These are phyloP conservation scores for Boechera stricta DNA, from an alignment of 345 rosid genomes.

Conservation along the genomic window DNA sequence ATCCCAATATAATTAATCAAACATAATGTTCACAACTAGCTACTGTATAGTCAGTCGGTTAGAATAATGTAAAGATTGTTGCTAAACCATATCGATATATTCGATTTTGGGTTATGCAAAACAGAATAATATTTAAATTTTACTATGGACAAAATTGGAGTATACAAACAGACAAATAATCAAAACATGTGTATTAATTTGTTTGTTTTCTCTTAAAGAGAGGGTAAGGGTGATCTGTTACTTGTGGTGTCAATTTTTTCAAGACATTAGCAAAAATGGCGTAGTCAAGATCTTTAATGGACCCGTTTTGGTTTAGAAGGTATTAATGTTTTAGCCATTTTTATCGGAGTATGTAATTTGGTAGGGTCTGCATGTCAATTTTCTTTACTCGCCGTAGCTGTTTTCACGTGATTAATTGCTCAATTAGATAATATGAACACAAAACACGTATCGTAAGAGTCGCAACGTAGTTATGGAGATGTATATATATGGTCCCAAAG, in stretches of 20 bases:
- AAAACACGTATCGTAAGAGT: constrained; percentile 41
- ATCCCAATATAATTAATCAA: not conserved
- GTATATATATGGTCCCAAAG: constrained; percentile 39
- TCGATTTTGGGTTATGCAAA: constrained; percentile 1
- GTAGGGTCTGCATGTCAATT: constrained; percentile 45
- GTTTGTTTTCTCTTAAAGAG: constrained; percentile 4
- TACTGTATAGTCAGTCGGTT: constrained; percentile 16
- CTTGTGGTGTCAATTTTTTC: constrained; percentile 13
- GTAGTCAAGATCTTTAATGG: constrained; percentile 33
- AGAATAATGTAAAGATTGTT: constrained; percentile 3
- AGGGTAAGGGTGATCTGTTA: not conserved
- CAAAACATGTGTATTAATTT: constrained; percentile 3
- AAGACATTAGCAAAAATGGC: constrained; percentile 29
- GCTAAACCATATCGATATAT: not conserved
- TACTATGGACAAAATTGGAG: no score
- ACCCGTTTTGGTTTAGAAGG: constrained; percentile 40
- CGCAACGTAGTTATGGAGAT: constrained; percentile 40
- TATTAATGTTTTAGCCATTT: constrained; percentile 30
- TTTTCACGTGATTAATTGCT: constrained; percentile 42
- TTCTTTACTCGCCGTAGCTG: constrained; percentile 38
- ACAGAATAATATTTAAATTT: not conserved
- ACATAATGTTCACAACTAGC: constrained; percentile 10
- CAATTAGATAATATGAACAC: constrained; percentile 33
- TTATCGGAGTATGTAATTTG: constrained; percentile 28
- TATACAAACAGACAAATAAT: not conserved